Percentiles rank a stretch among this genome's conserved stretches.
Evolutionary conservation across 352 stramenopile species (phyloP).

Genomic region (Globisporangium solare): DNA sequence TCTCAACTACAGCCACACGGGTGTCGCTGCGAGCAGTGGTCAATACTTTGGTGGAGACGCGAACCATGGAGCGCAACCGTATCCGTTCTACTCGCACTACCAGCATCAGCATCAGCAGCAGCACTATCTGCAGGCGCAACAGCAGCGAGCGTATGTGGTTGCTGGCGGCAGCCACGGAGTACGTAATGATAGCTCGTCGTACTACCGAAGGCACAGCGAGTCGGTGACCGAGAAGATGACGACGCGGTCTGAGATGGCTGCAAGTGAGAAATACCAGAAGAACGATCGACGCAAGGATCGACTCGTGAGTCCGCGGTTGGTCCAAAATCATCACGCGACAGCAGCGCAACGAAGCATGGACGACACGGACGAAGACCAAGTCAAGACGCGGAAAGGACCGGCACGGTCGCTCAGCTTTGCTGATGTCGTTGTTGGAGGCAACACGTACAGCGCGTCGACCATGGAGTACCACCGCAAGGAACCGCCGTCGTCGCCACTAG

Average conservation of each 20-base stretch:
- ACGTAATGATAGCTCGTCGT: conserved; percentile 21
- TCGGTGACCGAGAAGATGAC: conserved; percentile 65
- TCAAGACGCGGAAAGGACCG: conserved; percentile 49
- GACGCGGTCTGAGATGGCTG: conserved; percentile 45
- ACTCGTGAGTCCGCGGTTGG: conserved; percentile 40
- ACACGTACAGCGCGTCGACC: conserved; percentile 14
- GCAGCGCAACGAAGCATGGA: conserved; percentile 14
- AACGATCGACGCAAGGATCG: conserved; percentile 30
- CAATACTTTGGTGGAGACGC: conserved; percentile 16
- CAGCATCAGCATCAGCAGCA: conserved; percentile 21
- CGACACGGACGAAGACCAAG: conserved; percentile 20
- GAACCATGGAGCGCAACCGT: conserved; percentile 8
- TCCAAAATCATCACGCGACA: conserved; percentile 17
- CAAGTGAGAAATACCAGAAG: conserved; percentile 32
- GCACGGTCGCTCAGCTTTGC: conserved; percentile 83
- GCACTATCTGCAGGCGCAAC: conserved; percentile 23
- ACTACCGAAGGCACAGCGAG: conserved; percentile 65
- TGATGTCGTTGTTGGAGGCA: conserved; percentile 73
- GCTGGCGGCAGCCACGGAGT: conserved; percentile 5
- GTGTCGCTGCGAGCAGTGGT: conserved; percentile 8
- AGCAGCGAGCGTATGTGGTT: conserved; percentile 20
- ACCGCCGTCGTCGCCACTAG: conserved; percentile 40
- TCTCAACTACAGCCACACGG: conserved; percentile 15
- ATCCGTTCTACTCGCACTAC: conserved; percentile 20
- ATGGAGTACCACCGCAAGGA: conserved; percentile 24